Conservation (phyloP, 2,329 filamentous ascomycete species). For the Aspergillus sp. region DNA sequence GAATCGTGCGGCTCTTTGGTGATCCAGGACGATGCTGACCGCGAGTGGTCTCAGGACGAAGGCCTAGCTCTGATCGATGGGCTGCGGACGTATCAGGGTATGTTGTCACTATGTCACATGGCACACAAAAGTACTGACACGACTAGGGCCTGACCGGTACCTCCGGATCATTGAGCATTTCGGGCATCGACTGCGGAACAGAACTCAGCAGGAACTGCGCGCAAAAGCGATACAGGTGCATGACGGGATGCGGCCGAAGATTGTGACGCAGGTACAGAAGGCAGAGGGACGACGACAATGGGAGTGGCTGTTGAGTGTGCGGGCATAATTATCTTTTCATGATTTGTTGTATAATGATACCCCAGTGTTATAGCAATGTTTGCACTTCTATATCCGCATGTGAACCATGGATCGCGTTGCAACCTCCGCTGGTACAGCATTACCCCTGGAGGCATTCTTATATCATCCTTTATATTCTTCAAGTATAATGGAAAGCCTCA, state of each 20-base stretch:
- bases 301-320: slow-evolving; percentile 18
- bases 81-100: slow-evolving; percentile 16
- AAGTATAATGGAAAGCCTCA: too few species aligned
- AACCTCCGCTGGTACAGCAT: too few species aligned
- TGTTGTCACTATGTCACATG: not conserved
- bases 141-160: slow-evolving; percentile 17
- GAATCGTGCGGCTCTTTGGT: not conserved
- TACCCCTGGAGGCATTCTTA: too few species aligned
- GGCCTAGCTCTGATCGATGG: slow-evolving; percentile 18
- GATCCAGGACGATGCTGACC: not conserved
- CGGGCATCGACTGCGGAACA: slow-evolving; percentile 6
- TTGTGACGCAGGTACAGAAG: slow-evolving; percentile 8
- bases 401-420: too few species aligned
- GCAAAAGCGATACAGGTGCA: slow-evolving; percentile 11
- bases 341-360: not conserved
- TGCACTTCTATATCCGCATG: not conserved
- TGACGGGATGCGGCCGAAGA: slow-evolving; percentile 3
- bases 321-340: not conserved
- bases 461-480: too few species aligned
- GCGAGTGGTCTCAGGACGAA: slow-evolving; percentile 19
- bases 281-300: slow-evolving; percentile 12
- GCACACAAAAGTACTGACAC: slow-evolving; percentile 1
- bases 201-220: slow-evolving; percentile 13
- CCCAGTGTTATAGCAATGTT: not conserved
- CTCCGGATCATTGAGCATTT: slow-evolving; percentile 16